These are phyloP conservation scores for Fusarium pseudocircinatum DNA, from an alignment of 2,329 filamentous ascomycete species.

Conservation along the genomic window DNA sequence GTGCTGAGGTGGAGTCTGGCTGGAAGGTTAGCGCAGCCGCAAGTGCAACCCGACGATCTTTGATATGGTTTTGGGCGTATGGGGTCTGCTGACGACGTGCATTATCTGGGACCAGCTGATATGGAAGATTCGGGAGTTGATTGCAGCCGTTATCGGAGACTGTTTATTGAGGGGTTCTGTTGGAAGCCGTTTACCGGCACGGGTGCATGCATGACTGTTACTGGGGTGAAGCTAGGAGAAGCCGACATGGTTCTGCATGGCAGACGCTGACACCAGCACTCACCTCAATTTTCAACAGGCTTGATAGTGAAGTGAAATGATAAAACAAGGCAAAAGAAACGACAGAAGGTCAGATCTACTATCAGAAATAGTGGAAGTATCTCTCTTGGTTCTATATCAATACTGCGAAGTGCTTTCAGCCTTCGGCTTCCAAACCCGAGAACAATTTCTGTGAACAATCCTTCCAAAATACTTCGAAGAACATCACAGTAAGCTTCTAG, in stretches of 20 bases:
- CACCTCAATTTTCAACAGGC: not conserved
- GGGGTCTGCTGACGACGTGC: not conserved
- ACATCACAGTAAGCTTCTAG: not conserved
- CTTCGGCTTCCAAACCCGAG: not conserved
- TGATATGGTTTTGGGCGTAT: not conserved
- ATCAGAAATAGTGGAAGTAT: fast-evolving
- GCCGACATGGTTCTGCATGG: not conserved
- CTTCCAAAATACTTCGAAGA: not conserved
- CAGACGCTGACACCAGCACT: too few relatives aligned
- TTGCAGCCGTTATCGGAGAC: not conserved
- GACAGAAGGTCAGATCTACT: fast-evolving
- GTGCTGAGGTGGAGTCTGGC: not conserved
- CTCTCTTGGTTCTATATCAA: too few relatives aligned
- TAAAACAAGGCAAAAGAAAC: fast-evolving
- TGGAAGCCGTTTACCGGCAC: not conserved
- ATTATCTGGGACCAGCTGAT: not conserved
- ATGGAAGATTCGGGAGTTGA: not conserved
- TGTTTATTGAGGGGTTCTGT: not conserved
- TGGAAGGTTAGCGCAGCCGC: conserved; percentile 16
- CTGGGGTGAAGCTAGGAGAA: not conserved
- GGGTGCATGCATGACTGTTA: not conserved
- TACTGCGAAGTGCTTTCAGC: too few relatives aligned
- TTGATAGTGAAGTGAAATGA: not conserved
- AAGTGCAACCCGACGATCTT: not conserved
- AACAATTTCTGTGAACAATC: not conserved